Base-by-base conservation (phyloP, 1,284 basidiomycete species). In the Trametes versicolor region DNA sequence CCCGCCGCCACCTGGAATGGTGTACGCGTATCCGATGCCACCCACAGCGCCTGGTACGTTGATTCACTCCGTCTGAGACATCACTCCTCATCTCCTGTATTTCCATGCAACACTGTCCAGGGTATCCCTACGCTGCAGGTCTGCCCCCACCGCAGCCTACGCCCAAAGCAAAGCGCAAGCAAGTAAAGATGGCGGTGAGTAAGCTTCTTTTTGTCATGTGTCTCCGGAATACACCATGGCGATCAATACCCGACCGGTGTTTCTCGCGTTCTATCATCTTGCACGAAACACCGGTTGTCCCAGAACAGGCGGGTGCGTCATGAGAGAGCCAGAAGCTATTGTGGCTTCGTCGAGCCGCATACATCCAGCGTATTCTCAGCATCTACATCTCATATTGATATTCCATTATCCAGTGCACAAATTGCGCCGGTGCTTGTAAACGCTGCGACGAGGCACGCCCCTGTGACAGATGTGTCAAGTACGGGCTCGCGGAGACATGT, bases 151-250 rank as follows among this genome's bases (percentile, higher is more conserved):
- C 74, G 55, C 53, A 71, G 53, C 71, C 72, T 32, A 55, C 71
- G 8, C 76, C 77, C 49, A 82, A 81, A 57, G 80, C 88, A 2
- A 95, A 95, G 77, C 89, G 93, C 64, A 93, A 89, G 73, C 94
- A 95, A 76, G 93, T 95, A 64, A 95, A 95, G 81, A 94, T 94
- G 87, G 93, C 93, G 62, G 90, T 92, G 75, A 79, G 89, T 81
- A 45, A 48, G 56, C 60, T 62, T 23, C 5, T 56, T 61, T 58
- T 50, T 58, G 57, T 64, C 41, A 55, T 70, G 17, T 21, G 34
- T 47, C 55, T 36, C 36, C 51, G 34, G 60, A 36, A 13, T 25
- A 51, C 55, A 48, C 29, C 37, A 57, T 36, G 49, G 34, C 36
- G 48, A 43, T 37, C 58, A 49, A 17, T 17, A n/a, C 9, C 60